A percentile compares a stretch with the other conserved stretches of the same genome.
Conservation (phyloP, 2,329 filamentous ascomycete genomes). For the Falciphora oryzae region DNA sequence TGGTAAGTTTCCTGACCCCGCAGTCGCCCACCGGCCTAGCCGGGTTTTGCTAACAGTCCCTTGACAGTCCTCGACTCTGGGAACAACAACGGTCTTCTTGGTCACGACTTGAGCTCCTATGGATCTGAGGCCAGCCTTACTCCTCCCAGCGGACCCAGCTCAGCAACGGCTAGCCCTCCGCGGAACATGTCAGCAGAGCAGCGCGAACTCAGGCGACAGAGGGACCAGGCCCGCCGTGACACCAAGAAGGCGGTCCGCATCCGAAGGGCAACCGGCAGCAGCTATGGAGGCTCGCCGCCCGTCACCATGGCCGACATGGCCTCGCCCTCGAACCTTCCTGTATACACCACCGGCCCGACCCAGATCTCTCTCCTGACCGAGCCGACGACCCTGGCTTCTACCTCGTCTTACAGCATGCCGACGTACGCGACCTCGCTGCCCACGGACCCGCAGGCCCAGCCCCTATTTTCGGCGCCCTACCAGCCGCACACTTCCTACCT, state of each 20-base stretch:
- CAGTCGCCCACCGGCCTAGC: background rate
- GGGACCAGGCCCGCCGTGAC: constrained; percentile 52
- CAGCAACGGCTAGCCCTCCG: constrained; percentile 53
- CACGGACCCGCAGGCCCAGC: constrained; percentile 23
- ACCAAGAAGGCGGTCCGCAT: constrained; percentile 47
- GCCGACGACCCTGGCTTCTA: constrained; percentile 33
- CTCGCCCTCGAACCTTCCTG: constrained; percentile 35
- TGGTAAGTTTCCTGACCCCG: constrained; percentile 26
- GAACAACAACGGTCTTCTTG: constrained; percentile 29
- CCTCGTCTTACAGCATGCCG: constrained; percentile 36
- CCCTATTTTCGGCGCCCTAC: constrained; percentile 27
- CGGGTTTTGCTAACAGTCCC: constrained; percentile 10
- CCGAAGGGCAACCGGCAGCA: constrained; percentile 38
- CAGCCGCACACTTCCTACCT: constrained; percentile 25
- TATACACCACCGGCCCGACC: constrained; percentile 46
- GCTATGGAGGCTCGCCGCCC: constrained; percentile 34
- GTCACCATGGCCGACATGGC: constrained; percentile 37
- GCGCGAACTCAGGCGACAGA: constrained; percentile 56
- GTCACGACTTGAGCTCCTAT: constrained; percentile 42
- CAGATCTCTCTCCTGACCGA: constrained; percentile 47
- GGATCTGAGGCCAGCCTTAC: constrained; percentile 47
- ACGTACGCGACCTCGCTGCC: constrained; percentile 37
- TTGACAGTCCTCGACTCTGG: constrained; percentile 25
- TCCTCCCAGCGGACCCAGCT: constrained; percentile 43
- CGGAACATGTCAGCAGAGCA: constrained; percentile 52